A percentile compares a stretch with the other conserved stretches of the same genome.
These are phyloP conservation scores for Cercospora sp. DNA, from an alignment of 2,329 filamentous ascomycete genomes.

Conservation along the genomic window DNA sequence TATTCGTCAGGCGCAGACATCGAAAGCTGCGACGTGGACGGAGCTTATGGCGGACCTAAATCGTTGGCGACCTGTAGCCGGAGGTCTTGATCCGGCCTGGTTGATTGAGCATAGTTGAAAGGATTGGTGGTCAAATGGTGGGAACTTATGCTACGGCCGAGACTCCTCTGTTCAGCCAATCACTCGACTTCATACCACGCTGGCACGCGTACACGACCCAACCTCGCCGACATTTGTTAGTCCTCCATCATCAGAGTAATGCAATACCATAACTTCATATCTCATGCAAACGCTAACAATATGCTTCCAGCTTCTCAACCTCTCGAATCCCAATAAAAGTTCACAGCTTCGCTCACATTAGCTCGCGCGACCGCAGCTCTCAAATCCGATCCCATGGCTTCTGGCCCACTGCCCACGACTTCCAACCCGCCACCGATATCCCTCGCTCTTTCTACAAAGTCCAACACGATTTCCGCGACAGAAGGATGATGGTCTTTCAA, in stretches of 20 bases:
- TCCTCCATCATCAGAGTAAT: too few relatives aligned
- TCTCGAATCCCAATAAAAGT: constrained; percentile 35
- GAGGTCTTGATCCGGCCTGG: background rate
- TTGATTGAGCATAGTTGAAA: too few relatives aligned
- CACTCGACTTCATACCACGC: too few relatives aligned
- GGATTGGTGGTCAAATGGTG: too few relatives aligned
- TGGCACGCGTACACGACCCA: too few relatives aligned
- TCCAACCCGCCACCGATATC: constrained; percentile 27
- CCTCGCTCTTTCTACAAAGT: constrained; percentile 29
- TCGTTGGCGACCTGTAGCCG: background rate
- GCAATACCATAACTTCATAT: background rate
- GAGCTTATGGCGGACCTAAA: background rate
- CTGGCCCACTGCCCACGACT: constrained; percentile 35
- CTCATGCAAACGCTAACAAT: background rate
- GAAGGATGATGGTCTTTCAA: constrained; percentile 31
- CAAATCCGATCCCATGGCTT: constrained; percentile 33
- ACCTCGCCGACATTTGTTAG: background rate
- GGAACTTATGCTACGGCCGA: too few relatives aligned
- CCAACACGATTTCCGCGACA: constrained; percentile 26
- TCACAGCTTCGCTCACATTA: constrained; percentile 14
- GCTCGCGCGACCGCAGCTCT: constrained; percentile 27
- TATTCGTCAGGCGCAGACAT: background rate
- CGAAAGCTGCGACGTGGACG: background rate
- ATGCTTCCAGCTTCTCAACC: constrained; percentile 19
- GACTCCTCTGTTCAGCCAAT: too few relatives aligned